A percentile compares a stretch with the other conserved stretches of the same genome.
Conservation (phyloP, 1,284 basidiomycete species). For the Stygiomarasmius scandens region DNA sequence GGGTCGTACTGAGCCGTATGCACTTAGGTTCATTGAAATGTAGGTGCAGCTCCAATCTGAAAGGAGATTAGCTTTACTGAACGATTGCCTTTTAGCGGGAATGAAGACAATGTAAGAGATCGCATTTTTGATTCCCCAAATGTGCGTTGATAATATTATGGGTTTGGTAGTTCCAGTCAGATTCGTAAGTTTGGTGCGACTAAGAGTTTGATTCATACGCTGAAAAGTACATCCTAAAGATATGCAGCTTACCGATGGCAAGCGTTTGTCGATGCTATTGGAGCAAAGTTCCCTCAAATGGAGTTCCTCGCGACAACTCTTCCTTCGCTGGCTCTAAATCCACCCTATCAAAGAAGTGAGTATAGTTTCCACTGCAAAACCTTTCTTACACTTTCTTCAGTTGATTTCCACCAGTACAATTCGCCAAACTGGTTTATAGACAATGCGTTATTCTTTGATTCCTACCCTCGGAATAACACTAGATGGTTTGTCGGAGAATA, state of each 20-base stretch:
- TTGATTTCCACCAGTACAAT: slow-evolving; percentile 39
- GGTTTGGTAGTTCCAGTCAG: slow-evolving; percentile 37
- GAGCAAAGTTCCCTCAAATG: slow-evolving; percentile 28
- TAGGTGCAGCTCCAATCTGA: slow-evolving; percentile 15
- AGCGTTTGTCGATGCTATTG: slow-evolving; percentile 34
- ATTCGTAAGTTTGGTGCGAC: slow-evolving; percentile 24
- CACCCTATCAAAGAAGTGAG: slow-evolving; percentile 37
- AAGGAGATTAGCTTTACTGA: neutral
- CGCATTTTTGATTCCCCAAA: too few relatives aligned
- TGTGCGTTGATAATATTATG: too few relatives aligned
- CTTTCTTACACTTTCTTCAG: slow-evolving; percentile 16
- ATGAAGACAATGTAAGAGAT: slow-evolving; percentile 39
- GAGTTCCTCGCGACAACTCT: slow-evolving; percentile 37
- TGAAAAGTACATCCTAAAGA: slow-evolving; percentile 18
- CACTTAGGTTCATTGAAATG: slow-evolving; percentile 42
- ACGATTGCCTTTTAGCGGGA: slow-evolving; percentile 29
- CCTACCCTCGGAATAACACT: slow-evolving; percentile 42
- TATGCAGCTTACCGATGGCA: slow-evolving; percentile 41
- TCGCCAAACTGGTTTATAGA: slow-evolving; percentile 36
- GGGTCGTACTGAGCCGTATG: slow-evolving; percentile 41
- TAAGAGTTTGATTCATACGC: neutral
- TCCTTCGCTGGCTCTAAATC: slow-evolving; percentile 34
- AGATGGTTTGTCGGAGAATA: slow-evolving; percentile 35
- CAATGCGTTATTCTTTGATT: slow-evolving; percentile 38
- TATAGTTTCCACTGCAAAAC: slow-evolving; percentile 3